Conservation (phyloP, 192 early-diverging fungal genomes). For the Entomortierella parvispora region DNA sequence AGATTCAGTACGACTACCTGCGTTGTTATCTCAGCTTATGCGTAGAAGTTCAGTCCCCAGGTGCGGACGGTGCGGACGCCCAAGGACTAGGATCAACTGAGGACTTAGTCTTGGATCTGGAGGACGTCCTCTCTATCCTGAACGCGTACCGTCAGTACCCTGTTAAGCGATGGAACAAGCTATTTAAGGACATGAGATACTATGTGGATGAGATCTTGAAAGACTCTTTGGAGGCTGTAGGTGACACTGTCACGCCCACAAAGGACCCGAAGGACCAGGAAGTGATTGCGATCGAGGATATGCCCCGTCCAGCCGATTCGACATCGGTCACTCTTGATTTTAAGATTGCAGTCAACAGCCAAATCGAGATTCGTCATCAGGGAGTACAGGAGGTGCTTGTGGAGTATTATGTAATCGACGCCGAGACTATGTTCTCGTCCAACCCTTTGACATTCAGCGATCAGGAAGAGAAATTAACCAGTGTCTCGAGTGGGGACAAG, state of each 20-base stretch:
- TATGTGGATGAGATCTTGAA: slow-evolving; percentile 46
- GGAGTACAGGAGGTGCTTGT: slow-evolving; percentile 49
- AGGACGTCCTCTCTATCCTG: slow-evolving; percentile 19
- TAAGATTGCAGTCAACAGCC: slow-evolving; percentile 40
- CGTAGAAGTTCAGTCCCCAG: slow-evolving; percentile 20
- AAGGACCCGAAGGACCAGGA: not conserved
- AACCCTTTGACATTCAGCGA: slow-evolving; percentile 59
- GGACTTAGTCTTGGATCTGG: slow-evolving; percentile 17
- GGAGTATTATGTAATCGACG: slow-evolving; percentile 57
- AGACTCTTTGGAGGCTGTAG: not conserved
- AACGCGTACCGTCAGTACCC: slow-evolving; percentile 51
- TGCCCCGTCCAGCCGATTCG: not conserved
- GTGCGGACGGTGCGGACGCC: no score
- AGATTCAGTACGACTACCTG: slow-evolving; percentile 59
- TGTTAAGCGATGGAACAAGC: slow-evolving; percentile 49
- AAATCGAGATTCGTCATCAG: slow-evolving; percentile 43
- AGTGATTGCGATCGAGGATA: slow-evolving; percentile 6
- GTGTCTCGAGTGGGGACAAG: slow-evolving; percentile 1
- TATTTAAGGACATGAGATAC: slow-evolving; percentile 51
- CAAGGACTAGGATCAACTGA: slow-evolving; percentile 1
- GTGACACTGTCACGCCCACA: not conserved
- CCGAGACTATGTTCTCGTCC: slow-evolving; percentile 60
- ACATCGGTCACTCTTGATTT: slow-evolving; percentile 51
- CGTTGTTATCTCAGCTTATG: slow-evolving; percentile 57
- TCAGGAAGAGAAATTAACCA: slow-evolving; percentile 45